Conservation (phyloP, 805 yeast genomes). For the Komagataella populi region DNA sequence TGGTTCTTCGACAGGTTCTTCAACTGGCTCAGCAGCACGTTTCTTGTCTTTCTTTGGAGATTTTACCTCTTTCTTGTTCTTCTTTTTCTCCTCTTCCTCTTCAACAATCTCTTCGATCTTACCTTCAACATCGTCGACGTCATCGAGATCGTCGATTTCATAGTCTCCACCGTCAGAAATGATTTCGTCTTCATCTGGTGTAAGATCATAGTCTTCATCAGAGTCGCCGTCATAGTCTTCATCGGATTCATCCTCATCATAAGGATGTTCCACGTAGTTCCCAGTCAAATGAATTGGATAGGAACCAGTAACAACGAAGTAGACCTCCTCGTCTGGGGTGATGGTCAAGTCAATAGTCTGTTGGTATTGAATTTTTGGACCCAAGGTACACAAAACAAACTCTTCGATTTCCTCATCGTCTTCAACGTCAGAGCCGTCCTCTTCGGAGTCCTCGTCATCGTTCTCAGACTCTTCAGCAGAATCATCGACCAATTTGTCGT, state of each 20-base stretch:
- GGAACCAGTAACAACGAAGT: constrained; percentile 91
- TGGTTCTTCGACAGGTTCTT: constrained; percentile 7
- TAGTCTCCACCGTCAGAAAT: constrained; percentile 29
- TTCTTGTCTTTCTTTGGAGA: constrained; percentile 13
- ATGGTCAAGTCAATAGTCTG: constrained; percentile 85
- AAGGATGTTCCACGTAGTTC: constrained; percentile 94
- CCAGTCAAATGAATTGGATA: constrained; percentile 88
- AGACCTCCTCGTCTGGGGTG: constrained; percentile 86
- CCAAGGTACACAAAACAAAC: constrained; percentile 75
- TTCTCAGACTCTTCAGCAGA: constrained; percentile 31
- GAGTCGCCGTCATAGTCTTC: constrained; percentile 34
- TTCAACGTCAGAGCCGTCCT: constrained; percentile 42
- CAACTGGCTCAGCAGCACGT: constrained; percentile 3
- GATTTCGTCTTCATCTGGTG: constrained; percentile 68
- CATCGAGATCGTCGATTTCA: constrained; percentile 51
- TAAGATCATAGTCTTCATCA: constrained; percentile 50
- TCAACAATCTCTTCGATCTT: constrained; percentile 66
- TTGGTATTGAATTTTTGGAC: constrained; percentile 77
- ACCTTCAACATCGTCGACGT: constrained; percentile 55
- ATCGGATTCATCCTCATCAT: constrained; percentile 45
- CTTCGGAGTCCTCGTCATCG: constrained; percentile 40
- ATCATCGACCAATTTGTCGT: constrained; percentile 16
- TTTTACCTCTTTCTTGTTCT: constrained; percentile 15
- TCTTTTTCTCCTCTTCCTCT: constrained; percentile 35
- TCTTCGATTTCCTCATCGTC: constrained; percentile 74